phyloP scores from a whole-genome alignment of 257 asterid species.

The Lantana camara region DNA sequence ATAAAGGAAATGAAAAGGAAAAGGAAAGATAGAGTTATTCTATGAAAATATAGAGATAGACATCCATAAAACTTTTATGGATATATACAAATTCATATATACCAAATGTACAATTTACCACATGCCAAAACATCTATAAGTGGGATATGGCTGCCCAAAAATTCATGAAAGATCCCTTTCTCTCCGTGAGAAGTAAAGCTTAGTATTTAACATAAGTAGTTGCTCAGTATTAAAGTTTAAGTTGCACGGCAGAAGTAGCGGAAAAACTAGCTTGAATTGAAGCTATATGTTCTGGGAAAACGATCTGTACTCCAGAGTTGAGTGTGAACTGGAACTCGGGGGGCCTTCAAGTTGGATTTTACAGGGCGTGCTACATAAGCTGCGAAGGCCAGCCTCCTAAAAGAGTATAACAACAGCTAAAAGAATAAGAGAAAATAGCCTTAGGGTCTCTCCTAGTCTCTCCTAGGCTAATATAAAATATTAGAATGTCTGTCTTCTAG shows the following conservation, averaged over 20 bases:
- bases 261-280: neutral
- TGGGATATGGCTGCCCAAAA: no score
- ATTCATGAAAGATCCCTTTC: no score
- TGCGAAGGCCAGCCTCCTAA: conserved; percentile 5
- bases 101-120: no score
- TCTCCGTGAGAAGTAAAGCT: neutral
- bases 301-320: neutral
- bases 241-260: neutral
- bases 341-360: conserved; percentile 1
- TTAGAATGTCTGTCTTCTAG: conserved; percentile 1
- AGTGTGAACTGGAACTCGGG: neutral
- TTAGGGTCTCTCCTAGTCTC: conserved; percentile 9
- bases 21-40: no score
- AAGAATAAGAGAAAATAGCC: conserved; percentile 6
- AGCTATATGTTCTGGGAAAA: conserved; percentile 3
- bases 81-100: no score
- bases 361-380: neutral
- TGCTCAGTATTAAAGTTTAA: neutral
- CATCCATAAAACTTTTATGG: no score
- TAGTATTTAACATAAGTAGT: neutral
- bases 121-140: no score
- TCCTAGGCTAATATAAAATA: conserved; percentile 1
- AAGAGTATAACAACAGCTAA: conserved; percentile 3
- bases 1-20: no score
- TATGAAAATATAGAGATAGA: no score